These are phyloP conservation scores for Penicilliopsis zonata DNA, from an alignment of 495 filamentous ascomycete genomes.

Conservation along the genomic window DNA sequence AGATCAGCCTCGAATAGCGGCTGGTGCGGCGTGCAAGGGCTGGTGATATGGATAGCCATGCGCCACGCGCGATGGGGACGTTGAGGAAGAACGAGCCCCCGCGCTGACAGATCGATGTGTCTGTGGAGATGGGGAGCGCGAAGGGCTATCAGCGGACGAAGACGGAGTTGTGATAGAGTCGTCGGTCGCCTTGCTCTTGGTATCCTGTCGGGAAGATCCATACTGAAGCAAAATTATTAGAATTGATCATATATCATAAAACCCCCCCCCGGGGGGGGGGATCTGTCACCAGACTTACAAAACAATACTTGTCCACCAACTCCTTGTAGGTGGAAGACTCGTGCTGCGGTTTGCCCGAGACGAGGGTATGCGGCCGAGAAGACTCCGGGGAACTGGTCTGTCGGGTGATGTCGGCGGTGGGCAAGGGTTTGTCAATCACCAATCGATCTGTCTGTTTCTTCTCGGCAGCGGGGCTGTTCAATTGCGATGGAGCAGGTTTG, in stretches of 20 bases:
- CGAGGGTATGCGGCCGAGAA: slow-evolving; percentile 34
- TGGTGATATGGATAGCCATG: slow-evolving; percentile 30
- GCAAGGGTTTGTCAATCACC: slow-evolving; percentile 7
- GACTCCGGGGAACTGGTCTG: slow-evolving; percentile 9
- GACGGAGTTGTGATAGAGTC: slow-evolving; percentile 4
- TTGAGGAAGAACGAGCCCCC: slow-evolving; percentile 15
- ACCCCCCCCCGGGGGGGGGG: too few relatives aligned
- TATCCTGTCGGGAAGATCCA: slow-evolving; percentile 22
- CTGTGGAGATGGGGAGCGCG: slow-evolving; percentile 8
- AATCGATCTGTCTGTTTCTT: slow-evolving; percentile 7
- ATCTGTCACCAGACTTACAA: slow-evolving; percentile 59
- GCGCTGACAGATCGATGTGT: slow-evolving; percentile 9
- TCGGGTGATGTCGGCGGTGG: slow-evolving; percentile 10
- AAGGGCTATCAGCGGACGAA: slow-evolving; percentile 8
- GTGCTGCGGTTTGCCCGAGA: slow-evolving; percentile 52
- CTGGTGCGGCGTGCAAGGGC: slow-evolving; percentile 26
- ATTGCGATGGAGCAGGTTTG: slow-evolving; percentile 1
- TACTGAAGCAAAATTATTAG: slow-evolving; percentile 22
- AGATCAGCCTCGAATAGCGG: slow-evolving; percentile 33
- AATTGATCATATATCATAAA: slow-evolving; percentile 3
- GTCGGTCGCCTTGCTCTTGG: background rate
- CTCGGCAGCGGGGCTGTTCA: slow-evolving; percentile 2
- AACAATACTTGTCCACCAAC: slow-evolving; percentile 94
- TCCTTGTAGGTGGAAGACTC: slow-evolving; percentile 85
- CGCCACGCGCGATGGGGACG: slow-evolving; percentile 21